Conservation (phyloP, 768 basidiomycete genomes). For the Amanita subjunquillea region DNA sequence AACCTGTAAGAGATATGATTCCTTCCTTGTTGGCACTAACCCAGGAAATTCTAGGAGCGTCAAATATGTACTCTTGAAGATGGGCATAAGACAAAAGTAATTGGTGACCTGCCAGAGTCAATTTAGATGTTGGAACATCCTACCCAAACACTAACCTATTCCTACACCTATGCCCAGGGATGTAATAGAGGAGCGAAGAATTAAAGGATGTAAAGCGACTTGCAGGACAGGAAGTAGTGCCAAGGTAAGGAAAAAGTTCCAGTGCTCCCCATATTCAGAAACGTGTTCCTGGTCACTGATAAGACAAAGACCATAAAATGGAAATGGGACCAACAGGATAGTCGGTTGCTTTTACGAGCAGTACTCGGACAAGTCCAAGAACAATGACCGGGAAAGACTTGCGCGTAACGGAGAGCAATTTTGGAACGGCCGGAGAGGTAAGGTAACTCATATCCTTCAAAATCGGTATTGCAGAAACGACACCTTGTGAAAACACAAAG, state of each 20-base stretch:
- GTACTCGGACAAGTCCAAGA: conserved; percentile 67
- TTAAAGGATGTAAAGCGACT: conserved; percentile 56
- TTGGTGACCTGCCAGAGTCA: conserved; percentile 61
- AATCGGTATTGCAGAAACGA: conserved; percentile 80
- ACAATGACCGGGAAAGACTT: conserved; percentile 60
- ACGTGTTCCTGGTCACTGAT: conserved; percentile 62
- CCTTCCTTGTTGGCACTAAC: conserved; percentile 90
- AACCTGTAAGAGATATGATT: conserved; percentile 67
- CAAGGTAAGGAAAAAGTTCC: conserved; percentile 98
- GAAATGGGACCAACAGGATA: conserved; percentile 58
- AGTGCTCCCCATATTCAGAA: conserved; percentile 93
- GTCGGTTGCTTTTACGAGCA: conserved; percentile 85
- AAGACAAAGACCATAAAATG: background rate
- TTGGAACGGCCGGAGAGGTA: conserved; percentile 34
- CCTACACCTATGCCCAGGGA: conserved; percentile 54
- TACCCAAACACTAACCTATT: conserved; percentile 24
- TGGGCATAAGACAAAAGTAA: conserved; percentile 41
- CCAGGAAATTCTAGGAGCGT: conserved; percentile 49
- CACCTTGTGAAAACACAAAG: conserved; percentile 92
- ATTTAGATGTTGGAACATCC: background rate
- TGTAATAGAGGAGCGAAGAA: conserved; percentile 46
- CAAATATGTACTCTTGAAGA: conserved; percentile 55
- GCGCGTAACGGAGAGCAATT: conserved; percentile 36
- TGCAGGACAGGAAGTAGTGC: conserved; percentile 71
- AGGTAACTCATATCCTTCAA: conserved; percentile 53